phyloP scores from a whole-genome alignment of 2,329 filamentous ascomycete genomes.

The Exophiala spinifera region DNA sequence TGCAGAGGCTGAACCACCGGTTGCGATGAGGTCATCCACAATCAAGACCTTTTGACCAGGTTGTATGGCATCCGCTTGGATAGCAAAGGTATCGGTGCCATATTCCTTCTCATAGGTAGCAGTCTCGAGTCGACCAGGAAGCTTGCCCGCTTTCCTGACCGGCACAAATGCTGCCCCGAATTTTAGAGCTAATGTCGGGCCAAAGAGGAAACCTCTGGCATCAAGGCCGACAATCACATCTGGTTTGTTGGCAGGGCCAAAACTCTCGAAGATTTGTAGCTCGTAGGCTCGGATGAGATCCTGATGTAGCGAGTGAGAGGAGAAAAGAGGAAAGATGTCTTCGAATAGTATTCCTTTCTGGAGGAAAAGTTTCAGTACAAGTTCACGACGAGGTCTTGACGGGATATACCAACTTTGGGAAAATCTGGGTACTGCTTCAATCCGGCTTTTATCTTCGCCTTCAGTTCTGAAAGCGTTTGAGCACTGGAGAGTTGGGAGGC shows the following conservation, averaged over 20 bases:
- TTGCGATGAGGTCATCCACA: conserved; percentile 98
- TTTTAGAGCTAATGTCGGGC: conserved; percentile 78
- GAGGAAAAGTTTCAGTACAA: conserved; percentile 11
- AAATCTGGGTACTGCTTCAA: conserved; percentile 26
- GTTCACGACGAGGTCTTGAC: background rate
- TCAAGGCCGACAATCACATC: conserved; percentile 94
- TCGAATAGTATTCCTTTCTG: conserved; percentile 76
- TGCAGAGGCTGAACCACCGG: conserved; percentile 86
- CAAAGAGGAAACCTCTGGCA: conserved; percentile 92
- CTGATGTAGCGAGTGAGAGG: conserved; percentile 68
- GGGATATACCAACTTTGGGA: conserved; percentile 16
- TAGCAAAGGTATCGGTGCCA: conserved; percentile 91
- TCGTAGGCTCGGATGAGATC: conserved; percentile 80
- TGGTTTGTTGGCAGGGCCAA: conserved; percentile 59
- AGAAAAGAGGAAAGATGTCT: conserved; percentile 96
- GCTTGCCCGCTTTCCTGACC: conserved; percentile 91
- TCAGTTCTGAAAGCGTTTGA: conserved; percentile 26
- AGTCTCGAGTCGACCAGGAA: conserved; percentile 83
- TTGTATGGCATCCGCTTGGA: conserved; percentile 82
- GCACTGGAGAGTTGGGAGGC: conserved; percentile 31
- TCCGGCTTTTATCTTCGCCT: conserved; percentile 18
- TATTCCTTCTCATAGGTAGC: conserved; percentile 94
- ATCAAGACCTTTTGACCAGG: conserved; percentile 85
- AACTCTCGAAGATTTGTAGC: conserved; percentile 69
- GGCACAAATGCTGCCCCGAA: conserved; percentile 86